A percentile compares a stretch with the other conserved stretches of the same genome.
Evolutionary conservation across 306 rosid species (phyloP).

Genomic region (Astragalus membranaceus): DNA sequence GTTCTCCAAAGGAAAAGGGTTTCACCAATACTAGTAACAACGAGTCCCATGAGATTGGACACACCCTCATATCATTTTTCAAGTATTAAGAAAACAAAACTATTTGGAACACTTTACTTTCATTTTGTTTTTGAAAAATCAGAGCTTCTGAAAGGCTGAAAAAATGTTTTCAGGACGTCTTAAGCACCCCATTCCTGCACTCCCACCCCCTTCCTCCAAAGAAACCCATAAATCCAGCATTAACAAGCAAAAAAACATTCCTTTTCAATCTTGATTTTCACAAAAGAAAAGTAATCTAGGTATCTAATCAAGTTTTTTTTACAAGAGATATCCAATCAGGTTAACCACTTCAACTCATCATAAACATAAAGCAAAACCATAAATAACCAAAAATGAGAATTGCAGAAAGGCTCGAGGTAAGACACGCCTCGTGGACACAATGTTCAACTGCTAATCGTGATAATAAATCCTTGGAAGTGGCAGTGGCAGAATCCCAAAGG

Average conservation of each 20-base stretch:
- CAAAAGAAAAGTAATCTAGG: not conserved
- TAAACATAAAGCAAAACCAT: constrained; percentile 10
- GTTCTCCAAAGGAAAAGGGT: not conserved
- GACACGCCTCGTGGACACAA: constrained; percentile 79
- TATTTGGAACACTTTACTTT: not conserved
- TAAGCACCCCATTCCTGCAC: not conserved
- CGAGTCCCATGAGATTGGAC: not conserved
- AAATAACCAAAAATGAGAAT: not conserved
- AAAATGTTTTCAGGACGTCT: not conserved
- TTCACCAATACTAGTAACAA: not conserved
- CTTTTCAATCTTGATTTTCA: not conserved
- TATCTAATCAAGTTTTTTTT: not conserved
- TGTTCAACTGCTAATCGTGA: constrained; percentile 82
- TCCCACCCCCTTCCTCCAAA: not conserved
- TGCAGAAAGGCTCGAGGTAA: not conserved
- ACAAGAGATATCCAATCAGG: not conserved
- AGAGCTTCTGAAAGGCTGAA: not conserved
- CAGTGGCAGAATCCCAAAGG: constrained; percentile 81
- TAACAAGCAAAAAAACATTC: not conserved
- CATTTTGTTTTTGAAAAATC: not conserved
- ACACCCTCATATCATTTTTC: not conserved
- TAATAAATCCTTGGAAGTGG: constrained; percentile 66
- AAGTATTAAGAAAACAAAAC: not conserved
- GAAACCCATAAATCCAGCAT: not conserved
- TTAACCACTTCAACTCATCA: not conserved